These are phyloP conservation scores for Stachybotrys chlorohalonatus DNA, from an alignment of 2,329 filamentous ascomycete species.

Conservation along the genomic window DNA sequence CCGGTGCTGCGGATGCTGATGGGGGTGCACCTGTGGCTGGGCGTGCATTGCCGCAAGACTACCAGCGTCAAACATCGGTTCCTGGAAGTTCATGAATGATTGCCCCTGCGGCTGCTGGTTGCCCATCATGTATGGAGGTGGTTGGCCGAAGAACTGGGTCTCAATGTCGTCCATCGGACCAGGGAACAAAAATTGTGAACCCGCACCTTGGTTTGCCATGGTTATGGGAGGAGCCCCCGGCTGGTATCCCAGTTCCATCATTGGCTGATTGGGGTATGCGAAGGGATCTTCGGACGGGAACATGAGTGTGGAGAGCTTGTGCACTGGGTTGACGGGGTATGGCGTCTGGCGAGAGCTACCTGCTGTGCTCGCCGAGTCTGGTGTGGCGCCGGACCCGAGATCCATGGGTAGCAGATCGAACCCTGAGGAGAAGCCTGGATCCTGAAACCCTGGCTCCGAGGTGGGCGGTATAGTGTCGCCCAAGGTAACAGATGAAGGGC, in stretches of 20 bases:
- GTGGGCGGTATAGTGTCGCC: constrained; percentile 22
- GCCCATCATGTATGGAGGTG: constrained; percentile 64
- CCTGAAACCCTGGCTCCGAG: constrained; percentile 19
- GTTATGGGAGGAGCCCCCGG: constrained; percentile 20
- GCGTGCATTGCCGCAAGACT: constrained; percentile 26
- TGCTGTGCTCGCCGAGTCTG: constrained; percentile 32
- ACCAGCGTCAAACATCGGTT: constrained; percentile 34
- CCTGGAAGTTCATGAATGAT: constrained; percentile 30
- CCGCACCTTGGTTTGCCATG: constrained; percentile 22
- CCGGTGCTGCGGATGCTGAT: constrained; percentile 10
- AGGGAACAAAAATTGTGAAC: constrained; percentile 41
- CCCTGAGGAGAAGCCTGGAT: constrained; percentile 26
- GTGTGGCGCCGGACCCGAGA: constrained; percentile 31
- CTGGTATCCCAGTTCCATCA: constrained; percentile 48
- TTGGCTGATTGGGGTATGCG: constrained; percentile 68
- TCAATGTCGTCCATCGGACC: constrained; percentile 57
- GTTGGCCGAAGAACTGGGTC: constrained; percentile 61
- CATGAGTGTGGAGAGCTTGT: constrained; percentile 70
- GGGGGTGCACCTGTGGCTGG: constrained; percentile 3
- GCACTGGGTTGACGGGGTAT: constrained; percentile 37
- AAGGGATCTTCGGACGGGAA: constrained; percentile 72
- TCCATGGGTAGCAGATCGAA: constrained; percentile 38
- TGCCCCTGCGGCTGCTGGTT: constrained; percentile 28
- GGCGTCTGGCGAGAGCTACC: constrained; percentile 27
- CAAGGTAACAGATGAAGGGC: constrained; percentile 14